Evolutionary conservation across 768 basidiomycete species (phyloP).

Genomic region (Rossbeevera mucosa): DNA sequence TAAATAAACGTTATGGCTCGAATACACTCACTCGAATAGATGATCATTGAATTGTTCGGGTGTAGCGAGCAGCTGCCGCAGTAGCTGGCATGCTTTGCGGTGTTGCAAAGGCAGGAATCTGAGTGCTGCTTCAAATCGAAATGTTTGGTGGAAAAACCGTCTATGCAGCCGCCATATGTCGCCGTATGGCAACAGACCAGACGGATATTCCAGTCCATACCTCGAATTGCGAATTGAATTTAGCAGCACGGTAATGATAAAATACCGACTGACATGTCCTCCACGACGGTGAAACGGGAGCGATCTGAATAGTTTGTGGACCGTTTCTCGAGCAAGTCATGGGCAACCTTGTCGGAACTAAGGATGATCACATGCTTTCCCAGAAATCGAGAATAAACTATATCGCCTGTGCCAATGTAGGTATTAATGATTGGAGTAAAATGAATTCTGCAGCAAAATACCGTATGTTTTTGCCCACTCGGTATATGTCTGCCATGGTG

Average conservation of each 20-base stretch:
- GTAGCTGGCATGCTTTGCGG: conserved; percentile 25
- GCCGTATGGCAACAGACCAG: conserved; percentile 14
- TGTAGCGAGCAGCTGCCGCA: conserved; percentile 28
- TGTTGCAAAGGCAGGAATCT: conserved; percentile 26
- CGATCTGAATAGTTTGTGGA: conserved; percentile 46
- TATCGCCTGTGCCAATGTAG: conserved; percentile 31
- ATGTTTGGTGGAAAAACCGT: conserved; percentile 12
- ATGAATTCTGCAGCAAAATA: background rate
- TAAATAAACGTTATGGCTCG: background rate
- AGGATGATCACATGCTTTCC: conserved; percentile 42
- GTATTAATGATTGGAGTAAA: background rate
- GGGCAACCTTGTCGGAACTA: conserved; percentile 38
- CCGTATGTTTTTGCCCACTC: conserved; percentile 35
- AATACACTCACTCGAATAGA: conserved; percentile 24
- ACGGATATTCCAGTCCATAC: conserved; percentile 7
- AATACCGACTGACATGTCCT: conserved; percentile 1
- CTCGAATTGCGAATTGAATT: background rate
- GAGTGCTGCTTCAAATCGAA: conserved; percentile 4
- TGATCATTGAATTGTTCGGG: conserved; percentile 31
- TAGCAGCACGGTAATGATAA: background rate
- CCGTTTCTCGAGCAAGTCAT: conserved; percentile 43
- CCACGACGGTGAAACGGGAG: conserved; percentile 25
- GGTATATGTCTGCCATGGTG: conserved; percentile 33
- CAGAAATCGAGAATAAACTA: conserved; percentile 46
- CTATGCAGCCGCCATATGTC: conserved; percentile 18